Base-by-base conservation (phyloP, 2,329 filamentous ascomycete genomes). In the Leptodontidium sp. region DNA sequence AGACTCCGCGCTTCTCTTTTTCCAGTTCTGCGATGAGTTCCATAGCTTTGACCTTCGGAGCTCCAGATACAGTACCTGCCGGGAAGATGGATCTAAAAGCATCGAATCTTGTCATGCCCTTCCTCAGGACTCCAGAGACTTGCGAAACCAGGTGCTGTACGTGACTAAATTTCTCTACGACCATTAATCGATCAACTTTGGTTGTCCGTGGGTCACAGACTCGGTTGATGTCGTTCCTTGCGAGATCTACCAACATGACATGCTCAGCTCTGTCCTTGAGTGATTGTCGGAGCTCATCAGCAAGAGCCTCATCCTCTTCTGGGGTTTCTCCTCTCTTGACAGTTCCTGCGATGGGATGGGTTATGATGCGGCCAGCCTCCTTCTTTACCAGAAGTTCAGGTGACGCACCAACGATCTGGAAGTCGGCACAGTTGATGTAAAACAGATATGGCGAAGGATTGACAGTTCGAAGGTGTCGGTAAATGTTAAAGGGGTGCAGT, bases 371-470 rank as follows among this genome's bases (percentile, higher is more conserved):
- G 32, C 94, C 93, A 49, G 86, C 87, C 78, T 97, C 94, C 73
- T 92, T 90, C 82, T 98, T 98, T 77, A 97, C 95, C 57, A 99
- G 88, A 70, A 98, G 88, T 82, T 99, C 96, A 1, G 96, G 96
- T 68, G 93, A 97, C 49, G 96, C 96, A 68, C 96, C 96, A 14
- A 99, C 91, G 73, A 99, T 94, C 79, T 98, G 93, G 82, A 99
- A 98, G 77, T 93, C 91, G 69, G 88, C 87, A 82, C 95, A 98
- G 80, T 96, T 90, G 70, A 99, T 88, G 82, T 94, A 99, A 85
- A 99, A 99, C 45, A 99, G 89, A 81, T 99, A 99, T 0, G 96
- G 96, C 9, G 94, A 97, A 0, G 96, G 96, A 79, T 99, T 99
- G 77, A 98, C 93, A n/a, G 93, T 97, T 71, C 96, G 93, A 47